phyloP scores from a whole-genome alignment of 148 eudicot species.

The Tetragonia tetragonoides region DNA sequence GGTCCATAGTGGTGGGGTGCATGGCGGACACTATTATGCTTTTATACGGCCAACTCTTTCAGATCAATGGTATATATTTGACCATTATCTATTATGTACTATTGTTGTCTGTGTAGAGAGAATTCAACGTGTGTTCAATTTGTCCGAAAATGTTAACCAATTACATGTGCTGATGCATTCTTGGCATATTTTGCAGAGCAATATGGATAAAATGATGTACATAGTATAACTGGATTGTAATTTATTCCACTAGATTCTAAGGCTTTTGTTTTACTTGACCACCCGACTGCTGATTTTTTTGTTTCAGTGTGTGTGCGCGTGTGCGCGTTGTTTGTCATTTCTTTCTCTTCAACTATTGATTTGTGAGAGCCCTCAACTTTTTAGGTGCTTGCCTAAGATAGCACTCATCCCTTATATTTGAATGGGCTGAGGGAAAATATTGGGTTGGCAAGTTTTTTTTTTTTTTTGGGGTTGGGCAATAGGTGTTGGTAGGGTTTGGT shows the following conservation, averaged over 20 bases:
- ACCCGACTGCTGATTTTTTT: no score
- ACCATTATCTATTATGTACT: conserved; percentile 1
- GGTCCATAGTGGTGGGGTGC: conserved; percentile 97
- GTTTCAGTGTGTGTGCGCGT: no score
- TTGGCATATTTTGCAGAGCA: no score
- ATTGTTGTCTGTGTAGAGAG: neutral
- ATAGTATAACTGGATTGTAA: no score
- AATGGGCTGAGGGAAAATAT: no score
- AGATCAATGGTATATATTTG: conserved; percentile 71
- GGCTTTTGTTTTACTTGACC: neutral
- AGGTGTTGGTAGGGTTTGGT: no score
- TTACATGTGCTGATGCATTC: neutral
- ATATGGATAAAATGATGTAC: no score
- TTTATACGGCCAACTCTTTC: conserved; percentile 84
- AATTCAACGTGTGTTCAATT: neutral
- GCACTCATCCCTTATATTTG: no score
- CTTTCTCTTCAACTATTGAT: neutral
- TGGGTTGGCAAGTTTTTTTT: no score
- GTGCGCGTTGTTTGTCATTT: neutral
- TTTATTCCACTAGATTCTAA: neutral
- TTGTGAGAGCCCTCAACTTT: no score
- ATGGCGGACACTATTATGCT: conserved; percentile 96
- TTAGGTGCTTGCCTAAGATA: no score
- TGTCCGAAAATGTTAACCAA: neutral
- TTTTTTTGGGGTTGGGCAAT: no score